Evolutionary conservation across 2,329 filamentous ascomycete genomes (phyloP), one percentile per base, ranked within the genome.

Genomic region (Fusarium subglutinans): DNA sequence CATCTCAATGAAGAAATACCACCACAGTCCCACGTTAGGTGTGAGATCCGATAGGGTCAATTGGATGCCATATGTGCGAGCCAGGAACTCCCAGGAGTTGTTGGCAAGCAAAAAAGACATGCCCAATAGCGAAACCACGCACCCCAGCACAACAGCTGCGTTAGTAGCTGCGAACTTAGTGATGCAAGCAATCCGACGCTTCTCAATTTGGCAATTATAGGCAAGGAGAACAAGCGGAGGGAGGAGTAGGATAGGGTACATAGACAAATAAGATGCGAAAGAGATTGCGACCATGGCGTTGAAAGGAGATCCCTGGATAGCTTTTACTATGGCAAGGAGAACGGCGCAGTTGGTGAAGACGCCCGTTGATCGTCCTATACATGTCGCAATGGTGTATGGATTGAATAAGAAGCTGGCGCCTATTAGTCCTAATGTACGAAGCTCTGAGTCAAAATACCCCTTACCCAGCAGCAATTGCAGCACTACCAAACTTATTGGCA

Each of bases 1-100:
- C 91, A 99, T 99, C 81, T 99, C 96, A 76, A 97, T 97, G 81
- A 99, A 98, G 84, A 99, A 99, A 84, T 99, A 99, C 96, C 96
- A 99, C 96, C 96, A 99, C 3, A 99, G 87, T 3, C 96, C 96
- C 37, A 97, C 93, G 75, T 98, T 99, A 18, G 96, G 96, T 0
- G 96, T 97, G 45, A 99, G 87, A 80, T 99, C 96, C 14, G 95
- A 94, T 6, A 99, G 89, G 2, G 96, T 91, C 43, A 99, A 88
- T 77, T 98, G 95, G 53, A 97, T 94, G 76, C 96, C 95, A 83
- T 99, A 99, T 2, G 96, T 98, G 26, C 95, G 94, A 13, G 88
- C 84, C 26, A 98, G 83, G 79, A 98, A 99, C 71, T 95, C 91
- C 93, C 94, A 97, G 5, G 95, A 97, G 70, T 90, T 87, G 38